phyloP scores from a whole-genome alignment of 805 yeast genomes.

The Wickerhamomyces pijperi region DNA sequence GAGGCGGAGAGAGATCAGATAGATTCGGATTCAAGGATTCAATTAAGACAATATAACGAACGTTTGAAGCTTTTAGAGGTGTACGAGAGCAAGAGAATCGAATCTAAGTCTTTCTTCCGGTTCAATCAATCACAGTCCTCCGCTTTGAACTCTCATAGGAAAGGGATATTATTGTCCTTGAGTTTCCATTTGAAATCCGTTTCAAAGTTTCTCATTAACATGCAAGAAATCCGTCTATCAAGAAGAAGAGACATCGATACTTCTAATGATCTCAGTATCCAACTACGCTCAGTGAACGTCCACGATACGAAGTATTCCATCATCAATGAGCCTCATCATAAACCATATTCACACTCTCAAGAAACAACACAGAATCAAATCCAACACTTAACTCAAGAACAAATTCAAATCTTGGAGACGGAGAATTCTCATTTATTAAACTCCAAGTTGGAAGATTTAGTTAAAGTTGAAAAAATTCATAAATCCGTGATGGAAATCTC shows the following conservation, averaged over 20 bases:
- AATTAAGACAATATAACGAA: conserved; percentile 39
- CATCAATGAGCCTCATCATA: conserved; percentile 1
- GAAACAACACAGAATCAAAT: conserved; percentile 17
- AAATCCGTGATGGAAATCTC: conserved; percentile 62
- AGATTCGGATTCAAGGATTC: conserved; percentile 42
- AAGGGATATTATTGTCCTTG: conserved; percentile 13
- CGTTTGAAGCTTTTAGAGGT: conserved; percentile 37
- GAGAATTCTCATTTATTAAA: conserved; percentile 49
- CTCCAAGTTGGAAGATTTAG: conserved; percentile 47
- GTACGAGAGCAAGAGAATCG: conserved; percentile 38
- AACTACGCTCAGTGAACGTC: conserved; percentile 9
- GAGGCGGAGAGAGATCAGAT: conserved; percentile 41
- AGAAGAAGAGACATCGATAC: conserved; percentile 15
- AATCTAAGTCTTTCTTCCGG: conserved; percentile 10
- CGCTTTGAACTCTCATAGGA: conserved; percentile 12
- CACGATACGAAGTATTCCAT: conserved; percentile 10
- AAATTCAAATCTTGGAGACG: conserved; percentile 41
- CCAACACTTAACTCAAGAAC: conserved; percentile 31
- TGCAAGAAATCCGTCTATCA: conserved; percentile 17
- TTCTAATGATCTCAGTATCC: conserved; percentile 7
- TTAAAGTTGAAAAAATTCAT: conserved; percentile 50
- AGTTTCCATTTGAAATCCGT: conserved; percentile 14
- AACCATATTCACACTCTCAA: conserved; percentile 6
- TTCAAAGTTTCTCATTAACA: conserved; percentile 12
- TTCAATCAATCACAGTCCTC: conserved; percentile 8